Base-by-base conservation (phyloP, 257 asterid species). In the Nicotiana tomentosiformis region DNA sequence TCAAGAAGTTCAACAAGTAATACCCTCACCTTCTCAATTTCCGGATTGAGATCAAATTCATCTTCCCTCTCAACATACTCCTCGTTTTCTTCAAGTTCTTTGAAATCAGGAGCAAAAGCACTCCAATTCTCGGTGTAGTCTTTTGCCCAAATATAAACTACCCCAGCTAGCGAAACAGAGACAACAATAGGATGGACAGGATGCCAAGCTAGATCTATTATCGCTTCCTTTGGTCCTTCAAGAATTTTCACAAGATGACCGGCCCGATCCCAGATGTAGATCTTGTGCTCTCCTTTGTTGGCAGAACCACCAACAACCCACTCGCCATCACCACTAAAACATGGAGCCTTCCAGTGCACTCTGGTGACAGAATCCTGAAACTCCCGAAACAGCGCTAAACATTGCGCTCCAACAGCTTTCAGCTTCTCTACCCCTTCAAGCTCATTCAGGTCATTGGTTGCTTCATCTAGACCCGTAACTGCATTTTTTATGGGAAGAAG, bases 291-390 rank as follows among this genome's bases (percentile, higher is more conserved):
- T 83, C 98, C 98, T 90, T 92, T 92, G 90, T 90, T 93, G 81
- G 97, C 98, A 84, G 98, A 95, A 77, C 98, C 98, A 78, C 98
- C 98, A 81, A 95, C 86, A 51, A 95, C 95, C 98, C 98, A 95
- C 90, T 95, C 98, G 9, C 97, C 94, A 83, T 95, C 98, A 81
- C 98, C 98, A 89, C 98, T 95, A 85, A 95, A 93, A 88, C 98
- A 93, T 2, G 97, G 98, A 56, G 94, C 98, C 86, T 95, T 93
- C 98, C 98, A 95, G 64, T 93, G 98, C 88, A 92, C 95, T 89
- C 83, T 93, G 81, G 98, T 95, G 43, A 95, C 90, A 30, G 95
- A 92, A 84, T 95, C 98, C 81, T 95, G 98, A 87, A 95, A 93
- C 88, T 93, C 95, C 16, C 94, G 92, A 83, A 89, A 90, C 70